Evolutionary conservation across 2,329 filamentous ascomycete genomes (phyloP), one percentile per base, ranked within the genome.

Genomic region (Hymenotorrendiella dingleyae): DNA sequence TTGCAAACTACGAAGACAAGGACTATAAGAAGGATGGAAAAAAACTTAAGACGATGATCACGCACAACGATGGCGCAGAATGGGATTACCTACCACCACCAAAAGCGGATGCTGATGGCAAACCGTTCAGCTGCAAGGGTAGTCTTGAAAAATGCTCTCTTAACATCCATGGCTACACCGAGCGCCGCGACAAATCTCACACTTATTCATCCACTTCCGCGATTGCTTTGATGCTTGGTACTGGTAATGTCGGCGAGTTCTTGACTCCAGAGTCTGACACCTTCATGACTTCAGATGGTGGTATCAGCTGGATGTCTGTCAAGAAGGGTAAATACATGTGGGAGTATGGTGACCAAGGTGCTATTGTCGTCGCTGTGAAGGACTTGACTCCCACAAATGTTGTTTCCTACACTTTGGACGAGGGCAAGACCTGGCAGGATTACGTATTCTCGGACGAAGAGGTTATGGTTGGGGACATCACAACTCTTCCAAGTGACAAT

Each of bases 341-440:
- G 88, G 87, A 94, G 58, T 95, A 88, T 61, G 94, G 93, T 45
- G 94, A 98, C 56, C 88, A 95, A 62, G 93, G 93, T 21, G 93
- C 88, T 5, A 84, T 97, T 55, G 80, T 97, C 48, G 87, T 94
- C 30, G 82, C 98, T 36, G 89, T 91, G 17, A 78, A 84, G 58
- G 80, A 88, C 44, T 72, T 75, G 11, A 74, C 74, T 40, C 72
- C 78, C 39, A 88, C 84, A 4, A 83, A 86, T 40, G 67, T 69
- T 2, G 67, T 94, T 29, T 80, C 78, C 45, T 96, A 93, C 66
- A 84, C 86, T 12, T 70, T 82, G 9, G 84, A 98, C 59, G 84
- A 91, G 59, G 93, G 94, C 48, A 68, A 76, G 32, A 84, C 71
- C 1, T 98, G 93, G 93, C 66, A 69, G 16, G 76, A 86, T 39